Base-by-base conservation (phyloP, 129 eudicot genomes). In the Pulicaria dysenterica region DNA sequence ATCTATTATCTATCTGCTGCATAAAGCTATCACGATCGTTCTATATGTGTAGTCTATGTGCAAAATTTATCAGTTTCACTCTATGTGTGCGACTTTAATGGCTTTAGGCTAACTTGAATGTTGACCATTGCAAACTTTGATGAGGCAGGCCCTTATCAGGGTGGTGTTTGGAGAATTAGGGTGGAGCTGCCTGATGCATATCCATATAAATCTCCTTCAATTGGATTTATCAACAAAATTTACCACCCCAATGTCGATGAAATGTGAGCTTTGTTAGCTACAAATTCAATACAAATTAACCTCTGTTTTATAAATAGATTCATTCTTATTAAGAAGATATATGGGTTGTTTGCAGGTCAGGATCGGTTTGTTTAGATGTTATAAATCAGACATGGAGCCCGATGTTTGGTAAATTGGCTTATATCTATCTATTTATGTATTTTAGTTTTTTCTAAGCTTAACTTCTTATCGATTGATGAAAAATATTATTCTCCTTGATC, bases 321-420 rank as follows among this genome's bases (percentile, higher is more conserved):
- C 38, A 60, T 40, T 68, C 47, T 59, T 13, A 48, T 69, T 41
- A 50, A 62, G 7, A 51, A 42, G 41, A 69, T n/a, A 10, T 61
- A 16, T 0, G 58, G 16, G 47, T 51, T 55, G 10, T 43, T 69
- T 82, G 67, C 95, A 93, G 98, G 96, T 93, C 98, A 13, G 98
- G 98, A 40, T 89, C 96, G 41, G 96, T 93, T 77, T 93, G 98
- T 70, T 84, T 92, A 41, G 98, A 92, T 78, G 98, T 92, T 41
- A 92, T 92, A 64, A 92, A 89, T 72, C 96, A 93, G 77, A 87
- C 98, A 24, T 93, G 98, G 98, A 93, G 98, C 60, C 98, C 97
- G 14, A 89, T 92, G 96, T 91, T 91, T 76, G 97, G 97, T 91
- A 83, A 67, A 34, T 58, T 13, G 11, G 34, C 72, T 54, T 36